Percentiles rank a stretch among this genome's conserved stretches.
These are phyloP conservation scores for Suillus sp. DNA, from an alignment of 768 basidiomycete species.

Conservation along the genomic window DNA sequence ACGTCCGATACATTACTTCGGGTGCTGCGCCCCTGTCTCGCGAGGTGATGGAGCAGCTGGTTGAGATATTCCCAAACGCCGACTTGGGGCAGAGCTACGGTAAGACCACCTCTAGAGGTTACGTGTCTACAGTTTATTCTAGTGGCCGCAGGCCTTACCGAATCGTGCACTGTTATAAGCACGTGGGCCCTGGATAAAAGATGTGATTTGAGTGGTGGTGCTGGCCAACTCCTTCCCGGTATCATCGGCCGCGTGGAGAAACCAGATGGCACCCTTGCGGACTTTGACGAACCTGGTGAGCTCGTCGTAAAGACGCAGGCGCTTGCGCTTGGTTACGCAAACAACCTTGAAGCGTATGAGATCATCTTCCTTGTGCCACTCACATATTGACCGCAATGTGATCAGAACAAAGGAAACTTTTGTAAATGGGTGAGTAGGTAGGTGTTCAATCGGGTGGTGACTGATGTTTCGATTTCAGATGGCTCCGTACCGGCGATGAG, in stretches of 20 bases:
- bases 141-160: slow-evolving; percentile 54
- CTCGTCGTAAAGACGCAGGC: slow-evolving; percentile 61
- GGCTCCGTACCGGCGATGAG: slow-evolving; percentile 75
- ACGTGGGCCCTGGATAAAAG: slow-evolving; percentile 46
- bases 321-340: slow-evolving; percentile 58
- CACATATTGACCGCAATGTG: slow-evolving; percentile 15
- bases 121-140: neutral
- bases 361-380: slow-evolving; percentile 6
- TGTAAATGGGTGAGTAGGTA: slow-evolving; percentile 42
- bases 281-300: slow-evolving; percentile 63
- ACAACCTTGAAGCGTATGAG: slow-evolving; percentile 62
- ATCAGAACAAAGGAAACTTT: slow-evolving; percentile 66
- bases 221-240: slow-evolving; percentile 62
- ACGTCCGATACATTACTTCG: slow-evolving; percentile 39
- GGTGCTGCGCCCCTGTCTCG: slow-evolving; percentile 63
- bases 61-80: slow-evolving; percentile 48
- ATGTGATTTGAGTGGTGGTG: slow-evolving; percentile 54
- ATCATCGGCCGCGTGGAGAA: slow-evolving; percentile 57
- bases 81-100: slow-evolving; percentile 67
- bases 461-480: slow-evolving; percentile 36
- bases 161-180: slow-evolving; percentile 56
- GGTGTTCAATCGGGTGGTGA: neutral
- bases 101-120: slow-evolving; percentile 23
- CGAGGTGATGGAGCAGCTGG: slow-evolving; percentile 50
- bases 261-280: slow-evolving; percentile 56